Conservation (phyloP, 352 stramenopile genomes). For the Pythium oligandrum region DNA sequence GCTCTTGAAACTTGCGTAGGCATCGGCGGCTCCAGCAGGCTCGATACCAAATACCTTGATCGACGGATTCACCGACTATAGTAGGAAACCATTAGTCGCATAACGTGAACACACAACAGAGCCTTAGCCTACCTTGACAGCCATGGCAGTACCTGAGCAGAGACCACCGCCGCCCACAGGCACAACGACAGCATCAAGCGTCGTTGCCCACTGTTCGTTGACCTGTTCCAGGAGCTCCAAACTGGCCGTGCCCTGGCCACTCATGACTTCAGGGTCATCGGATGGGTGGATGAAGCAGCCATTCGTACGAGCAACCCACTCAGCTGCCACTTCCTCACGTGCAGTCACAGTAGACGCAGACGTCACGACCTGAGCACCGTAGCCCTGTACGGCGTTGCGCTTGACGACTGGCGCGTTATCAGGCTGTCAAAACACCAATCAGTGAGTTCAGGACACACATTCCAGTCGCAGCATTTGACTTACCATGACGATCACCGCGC, state of each 20-base stretch:
- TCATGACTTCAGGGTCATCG: slow-evolving; percentile 90
- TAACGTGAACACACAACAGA: too few species aligned
- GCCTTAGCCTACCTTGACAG: slow-evolving; percentile 38
- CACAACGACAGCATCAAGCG: slow-evolving; percentile 79
- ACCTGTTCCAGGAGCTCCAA: slow-evolving; percentile 86
- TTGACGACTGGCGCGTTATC: slow-evolving; percentile 83
- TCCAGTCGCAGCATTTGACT: not conserved
- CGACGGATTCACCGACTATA: slow-evolving; percentile 27
- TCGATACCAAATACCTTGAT: slow-evolving; percentile 75
- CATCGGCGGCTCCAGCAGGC: slow-evolving; percentile 53
- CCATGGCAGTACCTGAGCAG: slow-evolving; percentile 76
- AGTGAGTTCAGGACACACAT: not conserved
- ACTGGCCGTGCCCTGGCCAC: slow-evolving; percentile 88
- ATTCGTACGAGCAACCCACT: slow-evolving; percentile 19
- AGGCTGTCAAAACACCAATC: slow-evolving; percentile 28
- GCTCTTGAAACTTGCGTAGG: slow-evolving; percentile 44
- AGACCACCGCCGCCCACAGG: slow-evolving; percentile 87
- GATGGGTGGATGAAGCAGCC: slow-evolving; percentile 86
- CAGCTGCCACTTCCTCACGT: slow-evolving; percentile 37
- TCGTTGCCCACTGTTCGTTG: slow-evolving; percentile 32
- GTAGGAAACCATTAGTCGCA: not conserved
- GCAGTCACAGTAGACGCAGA: slow-evolving; percentile 52
- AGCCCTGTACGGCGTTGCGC: slow-evolving; percentile 74
- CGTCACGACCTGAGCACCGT: slow-evolving; percentile 67
- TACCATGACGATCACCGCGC: slow-evolving; percentile 88